Base-by-base conservation (phyloP, 2,329 filamentous ascomycete species). In the Calonectria multiphialidica region DNA sequence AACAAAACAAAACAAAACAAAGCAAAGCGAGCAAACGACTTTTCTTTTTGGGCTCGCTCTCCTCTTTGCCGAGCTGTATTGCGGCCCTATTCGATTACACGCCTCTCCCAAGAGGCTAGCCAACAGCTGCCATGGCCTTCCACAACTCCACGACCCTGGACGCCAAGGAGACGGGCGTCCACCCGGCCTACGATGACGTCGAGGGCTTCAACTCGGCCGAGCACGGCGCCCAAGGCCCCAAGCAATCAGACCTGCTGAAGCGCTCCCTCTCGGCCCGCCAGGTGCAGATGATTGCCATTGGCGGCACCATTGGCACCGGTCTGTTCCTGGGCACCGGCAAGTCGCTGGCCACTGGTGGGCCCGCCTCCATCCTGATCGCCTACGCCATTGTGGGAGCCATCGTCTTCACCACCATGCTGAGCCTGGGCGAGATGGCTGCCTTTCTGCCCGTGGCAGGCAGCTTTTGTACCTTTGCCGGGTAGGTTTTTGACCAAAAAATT, bases 221-320 rank as follows among this genome's bases (percentile, higher is more conserved):
- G 21, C 68, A 53, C 35, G 42, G 44, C 35, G 37, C 47, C 21
- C 68, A 63, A 9, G 70, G 72, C 50, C 77, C 77, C 47, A 74
- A 78, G 44, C 78, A 79, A 57, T 79, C 85, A 2, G 88, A 90
- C 76, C 84, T 83, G 66, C 84, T 93, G 13, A 85, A 85, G 23
- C 88, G 91, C 6, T 87, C 88, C 49, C 84, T 92, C 15, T 90
- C 89, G 2, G 81, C 89, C 18, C 88, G 91, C n/a, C 91, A 93
- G 80, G 89, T 93, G 13, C 90, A 93, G 82, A 92, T 93, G 90
- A 91, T 93, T 72, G 91, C 91, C 50, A 89, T 91, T 61, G 89
- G 88, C 23, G 89, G 89, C 42, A 90, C 88, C 1, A 90, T 91
- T 57, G 89, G 89, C 10, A 92, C 90, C 0, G 91, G 91, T 3